These are phyloP conservation scores for Anisodus tanguticus DNA, from an alignment of 257 asterid species.

Conservation along the genomic window DNA sequence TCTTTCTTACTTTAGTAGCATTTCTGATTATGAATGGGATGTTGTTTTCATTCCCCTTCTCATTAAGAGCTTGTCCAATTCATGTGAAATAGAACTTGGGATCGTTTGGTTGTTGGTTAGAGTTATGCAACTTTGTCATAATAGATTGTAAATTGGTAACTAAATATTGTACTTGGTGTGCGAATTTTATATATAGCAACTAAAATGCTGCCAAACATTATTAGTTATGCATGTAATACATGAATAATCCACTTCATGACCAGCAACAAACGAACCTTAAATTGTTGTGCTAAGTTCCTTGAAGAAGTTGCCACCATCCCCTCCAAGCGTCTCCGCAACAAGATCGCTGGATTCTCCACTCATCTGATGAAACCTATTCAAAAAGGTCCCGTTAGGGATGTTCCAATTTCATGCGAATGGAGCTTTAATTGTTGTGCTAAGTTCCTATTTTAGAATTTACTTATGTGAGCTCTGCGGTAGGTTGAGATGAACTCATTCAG, in stretches of 20 bases:
- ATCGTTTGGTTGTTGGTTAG: too few relatives aligned
- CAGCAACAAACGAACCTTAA: constrained; percentile 48
- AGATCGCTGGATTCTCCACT: constrained; percentile 75
- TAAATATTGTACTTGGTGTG: too few relatives aligned
- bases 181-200: too few relatives aligned
- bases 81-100: neutral
- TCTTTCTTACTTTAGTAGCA: too few relatives aligned
- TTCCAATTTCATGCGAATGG: constrained; percentile 36
- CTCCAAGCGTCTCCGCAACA: constrained; percentile 77
- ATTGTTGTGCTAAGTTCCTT: constrained; percentile 40
- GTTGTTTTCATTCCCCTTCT: too few relatives aligned
- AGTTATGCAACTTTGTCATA: too few relatives aligned
- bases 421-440: neutral
- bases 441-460: neutral
- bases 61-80: neutral
- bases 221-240: neutral
- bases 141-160: too few relatives aligned
- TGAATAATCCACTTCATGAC: constrained; percentile 58
- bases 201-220: too few relatives aligned
- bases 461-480: neutral
- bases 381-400: constrained; percentile 71
- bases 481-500: neutral
- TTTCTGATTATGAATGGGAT: too few relatives aligned
- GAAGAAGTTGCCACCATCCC: constrained; percentile 73
- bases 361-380: constrained; percentile 79